Conservation (phyloP, 768 basidiomycete species). For the Neoboletus magnificus region DNA sequence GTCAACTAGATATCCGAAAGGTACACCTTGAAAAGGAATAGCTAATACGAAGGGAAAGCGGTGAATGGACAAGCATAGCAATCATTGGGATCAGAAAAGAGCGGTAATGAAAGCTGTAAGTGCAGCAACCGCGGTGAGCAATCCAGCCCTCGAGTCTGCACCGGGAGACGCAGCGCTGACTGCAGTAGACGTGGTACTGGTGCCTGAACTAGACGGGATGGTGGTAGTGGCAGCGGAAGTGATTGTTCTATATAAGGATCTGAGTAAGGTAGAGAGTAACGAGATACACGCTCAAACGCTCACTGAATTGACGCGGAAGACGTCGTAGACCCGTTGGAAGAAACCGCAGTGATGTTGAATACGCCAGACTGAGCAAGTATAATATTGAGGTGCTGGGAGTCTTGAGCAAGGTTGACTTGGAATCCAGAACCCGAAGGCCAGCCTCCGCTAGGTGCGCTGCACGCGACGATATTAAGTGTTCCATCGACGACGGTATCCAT, state of each 20-base stretch:
- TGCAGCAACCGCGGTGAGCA: constrained; percentile 35
- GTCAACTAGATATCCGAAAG: neutral
- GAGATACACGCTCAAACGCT: constrained; percentile 2
- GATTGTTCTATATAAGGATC: constrained; percentile 6
- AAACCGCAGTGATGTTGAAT: constrained; percentile 47
- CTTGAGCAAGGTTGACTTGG: constrained; percentile 69
- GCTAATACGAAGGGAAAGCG: neutral
- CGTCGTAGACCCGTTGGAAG: constrained; percentile 18
- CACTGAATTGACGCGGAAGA: constrained; percentile 13
- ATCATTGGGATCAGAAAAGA: constrained; percentile 14
- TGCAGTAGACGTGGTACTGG: constrained; percentile 27
- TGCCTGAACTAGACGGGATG: constrained; percentile 18
- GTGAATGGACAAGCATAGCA: neutral
- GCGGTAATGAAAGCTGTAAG: constrained; percentile 33
- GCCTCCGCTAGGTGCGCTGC: constrained; percentile 57
- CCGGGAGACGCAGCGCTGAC: constrained; percentile 31
- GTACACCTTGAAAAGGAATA: neutral
- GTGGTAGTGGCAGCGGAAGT: constrained; percentile 17
- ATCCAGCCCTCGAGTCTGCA: constrained; percentile 28
- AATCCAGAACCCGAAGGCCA: constrained; percentile 63
- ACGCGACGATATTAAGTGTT: constrained; percentile 33
- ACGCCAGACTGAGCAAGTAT: constrained; percentile 70
- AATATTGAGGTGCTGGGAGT: constrained; percentile 40
- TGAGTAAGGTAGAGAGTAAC: neutral
- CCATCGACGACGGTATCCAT: constrained; percentile 57